Conservation (phyloP, 2,329 filamentous ascomycete genomes). For the Pestalotiopsis sp. region DNA sequence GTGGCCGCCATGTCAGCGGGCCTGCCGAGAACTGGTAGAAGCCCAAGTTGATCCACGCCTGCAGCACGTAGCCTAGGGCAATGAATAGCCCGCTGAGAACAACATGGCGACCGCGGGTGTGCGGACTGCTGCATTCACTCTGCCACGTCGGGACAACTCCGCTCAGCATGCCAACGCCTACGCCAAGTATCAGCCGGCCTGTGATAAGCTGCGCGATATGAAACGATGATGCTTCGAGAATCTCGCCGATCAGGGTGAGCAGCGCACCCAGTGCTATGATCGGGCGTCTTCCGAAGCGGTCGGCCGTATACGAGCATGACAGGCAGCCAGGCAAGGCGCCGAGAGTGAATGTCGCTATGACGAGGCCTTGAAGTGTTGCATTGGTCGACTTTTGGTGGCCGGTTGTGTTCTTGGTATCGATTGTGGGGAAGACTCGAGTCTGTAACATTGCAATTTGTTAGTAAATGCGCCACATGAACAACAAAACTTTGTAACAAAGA, state of each 20-base stretch:
- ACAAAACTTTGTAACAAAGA: too few relatives aligned
- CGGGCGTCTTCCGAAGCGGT: slow-evolving; percentile 41
- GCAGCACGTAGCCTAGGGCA: slow-evolving; percentile 39
- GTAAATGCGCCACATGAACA: neutral
- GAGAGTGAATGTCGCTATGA: slow-evolving; percentile 39
- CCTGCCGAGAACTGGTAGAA: slow-evolving; percentile 36
- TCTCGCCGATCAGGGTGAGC: slow-evolving; percentile 43
- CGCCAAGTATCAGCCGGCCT: slow-evolving; percentile 41
- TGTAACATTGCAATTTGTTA: neutral
- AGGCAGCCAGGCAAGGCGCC: slow-evolving; percentile 40
- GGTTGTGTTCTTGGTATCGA: slow-evolving; percentile 38
- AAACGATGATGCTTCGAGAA: slow-evolving; percentile 43
- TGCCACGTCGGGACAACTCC: slow-evolving; percentile 45
- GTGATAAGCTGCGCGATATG: slow-evolving; percentile 43
- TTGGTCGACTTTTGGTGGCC: slow-evolving; percentile 17
- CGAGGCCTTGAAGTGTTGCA: slow-evolving; percentile 23
- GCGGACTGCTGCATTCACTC: slow-evolving; percentile 40
- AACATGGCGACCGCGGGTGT: slow-evolving; percentile 45
- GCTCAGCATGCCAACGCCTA: slow-evolving; percentile 41
- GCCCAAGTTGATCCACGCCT: slow-evolving; percentile 48
- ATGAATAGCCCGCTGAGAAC: slow-evolving; percentile 40
- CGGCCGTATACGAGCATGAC: slow-evolving; percentile 38
- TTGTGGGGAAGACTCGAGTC: slow-evolving; percentile 37
- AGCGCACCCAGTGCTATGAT: slow-evolving; percentile 23
- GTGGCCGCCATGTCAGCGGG: slow-evolving; percentile 36